Base-by-base conservation (phyloP, 2,329 filamentous ascomycete species). In the Calonectria ilicicola region DNA sequence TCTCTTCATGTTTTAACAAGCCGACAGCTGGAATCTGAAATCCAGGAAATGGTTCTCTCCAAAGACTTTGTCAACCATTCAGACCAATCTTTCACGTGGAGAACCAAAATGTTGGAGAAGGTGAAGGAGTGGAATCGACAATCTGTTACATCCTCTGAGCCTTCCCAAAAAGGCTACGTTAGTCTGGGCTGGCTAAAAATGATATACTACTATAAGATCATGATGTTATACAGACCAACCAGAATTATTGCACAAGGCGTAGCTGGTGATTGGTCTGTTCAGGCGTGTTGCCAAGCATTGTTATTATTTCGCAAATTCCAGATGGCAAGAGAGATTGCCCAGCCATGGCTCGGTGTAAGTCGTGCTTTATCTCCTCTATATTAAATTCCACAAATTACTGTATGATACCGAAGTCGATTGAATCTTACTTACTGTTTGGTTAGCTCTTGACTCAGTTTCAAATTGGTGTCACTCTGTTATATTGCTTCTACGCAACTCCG, bases 181-280 rank as follows among this genome's bases (percentile, higher is more conserved):
- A 51, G 62, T n/a, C 27, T 23, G 7, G 49, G 63, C 5, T 71
- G 69, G 69, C 69, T 71, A 19, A 51, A 46, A 27, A 71, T 71
- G 69, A 71, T 71, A 35, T 71, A 67, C n/a, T 62, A 71, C 49
- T 71, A 71, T 49, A 71, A 66, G 17, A 60, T 71, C n/a, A 32
- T 67, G 2, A 67, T 71, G 49, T 49, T 71, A n/a, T 71, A 66
- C 21, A 38, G 69, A 19, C 69, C 69, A 14, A 71, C 62, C 1
- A 66, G 63, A n/a, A 23, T 15, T 2, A 60, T 62, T 9, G 38
- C 17, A 5, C 47, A 58, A 15, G 69, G 69, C 6, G n/a, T 65
- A 2, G 49, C 69, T 17, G 69, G 69, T 8, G 69, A 71, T 35
- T 62, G 35, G 63, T 71, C 69, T 3, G 63, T 71, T 5, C 62